Conservation (phyloP, 306 rosid species). For the Cotoneaster glaucophyllus region DNA sequence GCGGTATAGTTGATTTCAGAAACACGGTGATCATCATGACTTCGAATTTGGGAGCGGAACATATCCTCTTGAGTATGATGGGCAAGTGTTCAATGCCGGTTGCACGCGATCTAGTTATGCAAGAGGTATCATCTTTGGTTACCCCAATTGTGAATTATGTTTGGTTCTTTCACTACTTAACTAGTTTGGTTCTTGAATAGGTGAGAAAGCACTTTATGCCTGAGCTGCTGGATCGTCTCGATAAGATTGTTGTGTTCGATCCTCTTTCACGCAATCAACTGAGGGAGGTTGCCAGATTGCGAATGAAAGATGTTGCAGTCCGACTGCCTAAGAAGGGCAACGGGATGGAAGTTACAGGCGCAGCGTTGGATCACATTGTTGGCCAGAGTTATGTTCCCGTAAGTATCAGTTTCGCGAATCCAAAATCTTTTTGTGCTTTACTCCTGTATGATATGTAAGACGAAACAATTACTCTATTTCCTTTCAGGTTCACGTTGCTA, state of each 20-base stretch:
- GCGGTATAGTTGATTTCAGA: conserved; percentile 78
- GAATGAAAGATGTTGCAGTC: conserved; percentile 73
- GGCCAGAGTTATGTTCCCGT: conserved; percentile 82
- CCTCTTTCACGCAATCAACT: conserved; percentile 80
- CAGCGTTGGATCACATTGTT: conserved; percentile 56
- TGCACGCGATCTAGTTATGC: conserved; percentile 71
- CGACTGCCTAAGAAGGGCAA: conserved; percentile 76
- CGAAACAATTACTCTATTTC: background rate
- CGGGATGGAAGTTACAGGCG: conserved; percentile 73
- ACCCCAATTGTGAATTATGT: background rate
- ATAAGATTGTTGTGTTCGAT: conserved; percentile 77
- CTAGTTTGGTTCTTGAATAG: conserved; percentile 17
- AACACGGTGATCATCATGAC: conserved; percentile 90
- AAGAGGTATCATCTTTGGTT: conserved; percentile 38
- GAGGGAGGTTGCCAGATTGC: conserved; percentile 75
- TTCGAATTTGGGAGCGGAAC: conserved; percentile 86
- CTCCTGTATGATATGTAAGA: background rate
- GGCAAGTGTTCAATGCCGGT: conserved; percentile 71
- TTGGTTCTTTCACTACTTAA: background rate
- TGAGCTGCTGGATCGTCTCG: conserved; percentile 67
- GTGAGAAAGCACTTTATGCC: conserved; percentile 80
- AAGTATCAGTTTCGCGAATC: conserved; percentile 5
- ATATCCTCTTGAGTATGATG: conserved; percentile 57
- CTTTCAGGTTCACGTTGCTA: conserved; percentile 74
- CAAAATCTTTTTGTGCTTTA: background rate